Base-by-base conservation (phyloP, 2,329 filamentous ascomycete genomes). In the Ophiostoma sp. region DNA sequence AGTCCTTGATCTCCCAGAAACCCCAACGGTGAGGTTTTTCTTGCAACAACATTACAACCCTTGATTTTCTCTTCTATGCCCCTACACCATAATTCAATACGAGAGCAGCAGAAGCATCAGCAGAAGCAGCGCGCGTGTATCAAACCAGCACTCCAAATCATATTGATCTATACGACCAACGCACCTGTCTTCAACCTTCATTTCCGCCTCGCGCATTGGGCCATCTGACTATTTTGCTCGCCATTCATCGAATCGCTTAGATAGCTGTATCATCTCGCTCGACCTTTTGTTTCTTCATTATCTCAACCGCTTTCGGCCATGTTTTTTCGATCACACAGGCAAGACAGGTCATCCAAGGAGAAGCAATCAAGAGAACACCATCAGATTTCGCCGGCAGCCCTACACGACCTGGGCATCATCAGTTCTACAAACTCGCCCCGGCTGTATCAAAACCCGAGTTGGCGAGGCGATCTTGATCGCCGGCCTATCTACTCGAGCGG, bases 261-360 rank as follows among this genome's bases (percentile, higher is more conserved):
- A 54, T 57, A 57, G 52, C 11, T 60, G 23, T 62, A 13, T 35
- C 23, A 27, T 35, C 31, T 31, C 17, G 57, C 52, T n/a, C 17
- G n/a, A 52, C 20, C n/a, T 52, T 23, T 57, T 27, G 2, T 27
- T 65, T 13, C 33, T 20, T 31, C 1, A 27, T 11, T 64, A 31
- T 68, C 36, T 39, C 33, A 13, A 44, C 67, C 17, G 62, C 17
- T 23, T 69, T 75, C 75, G 77, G 80, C 80, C 78, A 83, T 83
- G 81, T 83, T 83, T 76, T 79, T 78, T 79, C 79, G 80, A 79
- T 82, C 80, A 71, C 77, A 77, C 72, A 81, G 79, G 75, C 71
- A 74, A 72, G 73, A 79, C 76, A 79, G 78, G 75, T 76, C 77
- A 73, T 75, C 76, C 67, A 80, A 79, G 74, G 79, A 82, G 68